These are phyloP conservation scores for Musa troglodytarum DNA, from an alignment of 176 grass and related monocot species.

Conservation along the genomic window DNA sequence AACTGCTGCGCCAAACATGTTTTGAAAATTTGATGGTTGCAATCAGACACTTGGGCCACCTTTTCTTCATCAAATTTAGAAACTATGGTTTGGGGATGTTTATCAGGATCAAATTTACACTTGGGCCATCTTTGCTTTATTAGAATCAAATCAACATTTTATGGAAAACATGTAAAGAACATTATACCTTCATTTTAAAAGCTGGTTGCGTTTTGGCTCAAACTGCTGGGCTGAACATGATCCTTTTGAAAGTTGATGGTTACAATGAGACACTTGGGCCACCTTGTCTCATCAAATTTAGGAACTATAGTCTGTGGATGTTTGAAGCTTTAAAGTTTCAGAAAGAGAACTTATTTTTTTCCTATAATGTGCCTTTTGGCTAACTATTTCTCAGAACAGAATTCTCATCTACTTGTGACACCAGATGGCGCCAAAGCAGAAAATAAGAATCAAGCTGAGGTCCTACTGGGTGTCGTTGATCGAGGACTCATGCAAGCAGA, in stretches of 20 bases:
- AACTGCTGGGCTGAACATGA: background rate
- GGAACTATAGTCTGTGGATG: background rate
- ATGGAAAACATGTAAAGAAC: background rate
- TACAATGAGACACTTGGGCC: background rate
- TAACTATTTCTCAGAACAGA: background rate
- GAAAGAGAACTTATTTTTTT: background rate
- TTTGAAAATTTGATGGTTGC: background rate
- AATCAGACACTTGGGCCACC: background rate
- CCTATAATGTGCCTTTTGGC: background rate
- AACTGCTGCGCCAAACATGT: background rate
- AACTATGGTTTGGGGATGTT: background rate
- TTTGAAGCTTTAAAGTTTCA: background rate
- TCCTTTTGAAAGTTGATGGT: background rate
- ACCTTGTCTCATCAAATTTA: background rate
- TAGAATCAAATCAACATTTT: no score
- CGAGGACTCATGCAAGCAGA: constrained; percentile 93
- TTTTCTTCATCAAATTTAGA: background rate
- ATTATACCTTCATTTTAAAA: background rate
- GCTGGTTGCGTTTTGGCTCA: background rate
- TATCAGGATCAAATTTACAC: background rate
- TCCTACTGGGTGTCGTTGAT: constrained; percentile 86
- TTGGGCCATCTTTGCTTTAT: no score
- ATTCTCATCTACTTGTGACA: constrained; percentile 13
- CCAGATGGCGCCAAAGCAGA: constrained; percentile 68
- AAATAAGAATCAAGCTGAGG: constrained; percentile 91